Evolutionary conservation across 768 basidiomycete genomes (phyloP), one percentile per base, ranked within the genome.

Genomic region (Trametopsis cervina): DNA sequence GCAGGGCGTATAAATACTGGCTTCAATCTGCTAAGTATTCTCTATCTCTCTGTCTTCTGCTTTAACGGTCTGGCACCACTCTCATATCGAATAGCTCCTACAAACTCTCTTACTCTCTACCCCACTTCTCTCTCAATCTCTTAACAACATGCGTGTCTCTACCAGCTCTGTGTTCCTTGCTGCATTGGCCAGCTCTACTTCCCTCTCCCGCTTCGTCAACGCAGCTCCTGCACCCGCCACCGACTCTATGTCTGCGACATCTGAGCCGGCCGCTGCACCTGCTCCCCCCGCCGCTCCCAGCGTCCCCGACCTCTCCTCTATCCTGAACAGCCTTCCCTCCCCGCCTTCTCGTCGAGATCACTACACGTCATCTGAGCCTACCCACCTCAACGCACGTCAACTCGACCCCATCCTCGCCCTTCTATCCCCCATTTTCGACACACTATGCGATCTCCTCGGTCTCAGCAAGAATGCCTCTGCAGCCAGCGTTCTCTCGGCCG

Each of bases 141-240:
- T 44, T 3, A 41, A 41, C 52, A 47, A 36, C 51, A 66, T 66
- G 65, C 61, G 53, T 46, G 40, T 65, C 42, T 55, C 61, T 2
- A 46, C 62, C 35, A 63, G 64, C 57, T 65, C 65, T n/a, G 36
- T 66, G 37, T 13, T 66, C 46, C 50, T 66, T 35, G 64, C 63
- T 6, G 55, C 61, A 15, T 56, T 66, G 40, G 65, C 63, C 15
- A 49, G 58, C 27, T 55, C 60, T 3, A 60, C 64, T 0, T 63
- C 65, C n/a, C 52, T 63, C 1, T 55, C 57, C 24, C 52, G 52
- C 27, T 47, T 66, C 38, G 51, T 47, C 26, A 20, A 22, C 9
- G 65, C 65, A 2, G 63, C 63, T 1, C 65, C 65, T 7, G 47
- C 60, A 6, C 54, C 56, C 26, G 13, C 40, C 33, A 36, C 37